These are phyloP conservation scores for Luzula sylvatica DNA, from an alignment of 176 grass and related monocot genomes.

Conservation along the genomic window DNA sequence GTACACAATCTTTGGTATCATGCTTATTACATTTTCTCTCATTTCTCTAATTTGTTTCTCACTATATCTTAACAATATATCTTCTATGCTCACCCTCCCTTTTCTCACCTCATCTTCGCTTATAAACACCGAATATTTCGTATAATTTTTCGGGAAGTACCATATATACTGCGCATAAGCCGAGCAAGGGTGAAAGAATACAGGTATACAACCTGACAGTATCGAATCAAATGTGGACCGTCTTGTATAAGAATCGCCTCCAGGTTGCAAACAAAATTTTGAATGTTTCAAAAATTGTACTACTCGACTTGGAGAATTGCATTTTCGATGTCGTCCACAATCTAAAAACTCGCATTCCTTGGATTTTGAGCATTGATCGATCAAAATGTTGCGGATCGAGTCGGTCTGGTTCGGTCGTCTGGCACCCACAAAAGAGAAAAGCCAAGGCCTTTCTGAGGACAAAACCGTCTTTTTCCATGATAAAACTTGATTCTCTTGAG, in stretches of 20 bases:
- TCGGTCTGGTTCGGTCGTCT: background rate
- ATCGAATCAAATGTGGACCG: constrained; percentile 46
- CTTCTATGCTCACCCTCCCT: constrained; percentile 31
- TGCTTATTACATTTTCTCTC: too few relatives aligned
- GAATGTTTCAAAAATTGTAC: constrained; percentile 19
- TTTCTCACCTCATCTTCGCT: constrained; percentile 36
- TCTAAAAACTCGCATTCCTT: constrained; percentile 29
- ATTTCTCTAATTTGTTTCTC: constrained; percentile 23
- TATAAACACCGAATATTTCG: constrained; percentile 41
- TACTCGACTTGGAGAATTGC: constrained; percentile 17
- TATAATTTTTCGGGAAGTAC: constrained; percentile 34
- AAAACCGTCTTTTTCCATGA: constrained; percentile 29
- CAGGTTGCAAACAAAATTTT: constrained; percentile 26
- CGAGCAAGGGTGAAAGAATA: constrained; percentile 48
- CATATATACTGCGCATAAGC: constrained; percentile 43
- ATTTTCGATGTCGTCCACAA: too few relatives aligned
- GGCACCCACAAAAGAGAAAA: constrained; percentile 37
- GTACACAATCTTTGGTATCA: constrained; percentile 44
- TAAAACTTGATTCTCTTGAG: constrained; percentile 13
- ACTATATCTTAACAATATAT: constrained; percentile 28
- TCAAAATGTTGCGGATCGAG: constrained; percentile 24
- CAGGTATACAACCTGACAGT: constrained; percentile 42
- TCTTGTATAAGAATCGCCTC: constrained; percentile 48
- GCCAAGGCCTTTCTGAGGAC: constrained; percentile 24
- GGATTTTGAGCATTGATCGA: constrained; percentile 33